Conservation (phyloP, 2,329 filamentous ascomycete genomes). For the Elsinoe ampelina region DNA sequence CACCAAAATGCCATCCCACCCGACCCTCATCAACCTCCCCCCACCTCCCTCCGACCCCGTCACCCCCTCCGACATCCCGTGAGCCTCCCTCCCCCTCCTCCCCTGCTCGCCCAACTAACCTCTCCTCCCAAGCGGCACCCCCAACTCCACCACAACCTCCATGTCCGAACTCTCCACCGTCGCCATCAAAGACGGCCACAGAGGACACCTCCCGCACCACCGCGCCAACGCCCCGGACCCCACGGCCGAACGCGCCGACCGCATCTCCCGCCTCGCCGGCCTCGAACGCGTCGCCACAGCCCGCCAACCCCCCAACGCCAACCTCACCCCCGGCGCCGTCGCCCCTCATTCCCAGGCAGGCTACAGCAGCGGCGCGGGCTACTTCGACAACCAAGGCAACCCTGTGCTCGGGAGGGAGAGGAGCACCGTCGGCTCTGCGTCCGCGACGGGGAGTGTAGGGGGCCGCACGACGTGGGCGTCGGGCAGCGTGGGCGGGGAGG, state of each 20-base stretch:
- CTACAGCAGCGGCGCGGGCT: slow-evolving; percentile 39
- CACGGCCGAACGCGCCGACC: slow-evolving; percentile 79
- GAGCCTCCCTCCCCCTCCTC: slow-evolving; percentile 24
- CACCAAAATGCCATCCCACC: slow-evolving; percentile 34
- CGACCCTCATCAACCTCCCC: slow-evolving; percentile 74
- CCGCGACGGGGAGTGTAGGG: slow-evolving; percentile 70
- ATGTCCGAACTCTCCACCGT: slow-evolving; percentile 87
- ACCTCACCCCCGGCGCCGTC: slow-evolving; percentile 38
- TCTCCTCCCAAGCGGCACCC: slow-evolving; percentile 61
- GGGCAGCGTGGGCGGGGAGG: slow-evolving; percentile 49
- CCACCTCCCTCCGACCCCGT: slow-evolving; percentile 72
- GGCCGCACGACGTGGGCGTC: slow-evolving; percentile 61
- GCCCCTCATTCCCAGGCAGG: slow-evolving; percentile 30
- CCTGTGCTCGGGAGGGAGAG: slow-evolving; percentile 57
- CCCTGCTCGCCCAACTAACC: slow-evolving; percentile 19
- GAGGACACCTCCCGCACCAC: slow-evolving; percentile 62
- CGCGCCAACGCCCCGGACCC: slow-evolving; percentile 37
- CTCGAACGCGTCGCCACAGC: slow-evolving; percentile 78
- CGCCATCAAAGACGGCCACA: slow-evolving; percentile 92
- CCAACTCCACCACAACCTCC: slow-evolving; percentile 84
- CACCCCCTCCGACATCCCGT: slow-evolving; percentile 86
- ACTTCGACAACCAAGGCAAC: slow-evolving; percentile 71
- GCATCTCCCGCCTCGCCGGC: slow-evolving; percentile 89
- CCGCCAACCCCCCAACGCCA: slow-evolving; percentile 38
- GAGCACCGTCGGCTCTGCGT: slow-evolving; percentile 85